A percentile compares a stretch with the other conserved stretches of the same genome.
Evolutionary conservation across 495 filamentous ascomycete species (phyloP).

Genomic region (Rostrohypoxylon terebratum): DNA sequence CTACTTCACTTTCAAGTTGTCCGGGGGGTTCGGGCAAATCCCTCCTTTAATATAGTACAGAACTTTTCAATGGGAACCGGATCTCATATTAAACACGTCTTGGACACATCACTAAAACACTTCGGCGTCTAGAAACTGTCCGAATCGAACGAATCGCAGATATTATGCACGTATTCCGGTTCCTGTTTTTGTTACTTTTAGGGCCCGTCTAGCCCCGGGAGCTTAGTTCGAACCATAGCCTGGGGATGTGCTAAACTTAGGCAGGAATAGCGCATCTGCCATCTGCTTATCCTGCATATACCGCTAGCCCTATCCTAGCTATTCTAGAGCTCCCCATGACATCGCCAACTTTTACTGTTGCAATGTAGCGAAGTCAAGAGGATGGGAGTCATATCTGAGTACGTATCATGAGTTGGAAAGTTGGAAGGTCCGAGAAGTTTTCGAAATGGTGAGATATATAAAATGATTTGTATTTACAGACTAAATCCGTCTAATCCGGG

Average conservation of each 20-base stretch:
- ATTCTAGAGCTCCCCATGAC: neutral
- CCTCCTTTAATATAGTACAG: neutral
- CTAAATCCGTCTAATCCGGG: neutral
- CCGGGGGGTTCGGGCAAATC: neutral
- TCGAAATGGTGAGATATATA: neutral
- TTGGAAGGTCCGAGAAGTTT: neutral
- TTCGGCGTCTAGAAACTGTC: slow-evolving; percentile 26
- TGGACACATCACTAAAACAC: slow-evolving; percentile 4
- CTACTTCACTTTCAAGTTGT: neutral
- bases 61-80: neutral
- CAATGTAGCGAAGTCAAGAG: neutral
- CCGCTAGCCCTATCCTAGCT: neutral
- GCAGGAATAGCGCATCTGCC: slow-evolving; percentile 28
- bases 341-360: neutral
- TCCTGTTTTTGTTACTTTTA: slow-evolving; percentile 6
- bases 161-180: neutral
- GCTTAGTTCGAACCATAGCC: neutral
- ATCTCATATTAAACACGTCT: neutral
- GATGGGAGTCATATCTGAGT: neutral
- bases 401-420: neutral
- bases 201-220: slow-evolving; percentile 1
- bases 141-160: slow-evolving; percentile 15
- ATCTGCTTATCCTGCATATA: slow-evolving; percentile 47
- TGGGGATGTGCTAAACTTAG: slow-evolving; percentile 3
- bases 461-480: neutral